These are phyloP conservation scores for Periconia macrospinosa DNA, from an alignment of 2,329 filamentous ascomycete species.

Conservation along the genomic window DNA sequence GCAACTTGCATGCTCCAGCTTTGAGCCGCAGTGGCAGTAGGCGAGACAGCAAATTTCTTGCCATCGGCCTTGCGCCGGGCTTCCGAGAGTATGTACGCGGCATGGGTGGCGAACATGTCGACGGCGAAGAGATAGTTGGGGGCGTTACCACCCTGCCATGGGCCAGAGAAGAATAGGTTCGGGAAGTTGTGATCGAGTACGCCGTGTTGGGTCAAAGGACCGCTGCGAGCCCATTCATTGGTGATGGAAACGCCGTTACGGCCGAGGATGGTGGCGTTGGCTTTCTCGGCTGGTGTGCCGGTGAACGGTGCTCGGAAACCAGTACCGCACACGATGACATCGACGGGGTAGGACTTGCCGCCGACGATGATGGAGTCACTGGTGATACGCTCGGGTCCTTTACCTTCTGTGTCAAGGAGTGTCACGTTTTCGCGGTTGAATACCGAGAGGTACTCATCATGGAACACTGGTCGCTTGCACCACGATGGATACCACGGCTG, in stretches of 20 bases:
- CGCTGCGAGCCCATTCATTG: slow-evolving; percentile 49
- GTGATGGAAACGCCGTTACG: slow-evolving; percentile 49
- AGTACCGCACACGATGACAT: slow-evolving; percentile 52
- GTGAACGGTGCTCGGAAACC: slow-evolving; percentile 38
- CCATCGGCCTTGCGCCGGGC: slow-evolving; percentile 9
- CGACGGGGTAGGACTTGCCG: slow-evolving; percentile 52
- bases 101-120: slow-evolving; percentile 13
- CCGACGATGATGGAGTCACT: slow-evolving; percentile 51
- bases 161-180: slow-evolving; percentile 22
- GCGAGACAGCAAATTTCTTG: slow-evolving; percentile 11
- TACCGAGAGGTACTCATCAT: slow-evolving; percentile 59
- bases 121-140: slow-evolving; percentile 15
- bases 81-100: slow-evolving; percentile 16
- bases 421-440: slow-evolving; percentile 64
- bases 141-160: slow-evolving; percentile 15
- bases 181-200: slow-evolving; percentile 18
- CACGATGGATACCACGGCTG: slow-evolving; percentile 63
- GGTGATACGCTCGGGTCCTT: slow-evolving; percentile 49
- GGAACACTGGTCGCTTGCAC: slow-evolving; percentile 67
- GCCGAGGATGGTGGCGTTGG: slow-evolving; percentile 46
- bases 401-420: slow-evolving; percentile 62
- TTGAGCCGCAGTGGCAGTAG: slow-evolving; percentile 12
- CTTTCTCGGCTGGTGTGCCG: slow-evolving; percentile 17
- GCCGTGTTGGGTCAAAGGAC: slow-evolving; percentile 57
- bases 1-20: slow-evolving; percentile 18